Base-by-base conservation (phyloP, 2,329 filamentous ascomycete species). In the Colletotrichum lentis region DNA sequence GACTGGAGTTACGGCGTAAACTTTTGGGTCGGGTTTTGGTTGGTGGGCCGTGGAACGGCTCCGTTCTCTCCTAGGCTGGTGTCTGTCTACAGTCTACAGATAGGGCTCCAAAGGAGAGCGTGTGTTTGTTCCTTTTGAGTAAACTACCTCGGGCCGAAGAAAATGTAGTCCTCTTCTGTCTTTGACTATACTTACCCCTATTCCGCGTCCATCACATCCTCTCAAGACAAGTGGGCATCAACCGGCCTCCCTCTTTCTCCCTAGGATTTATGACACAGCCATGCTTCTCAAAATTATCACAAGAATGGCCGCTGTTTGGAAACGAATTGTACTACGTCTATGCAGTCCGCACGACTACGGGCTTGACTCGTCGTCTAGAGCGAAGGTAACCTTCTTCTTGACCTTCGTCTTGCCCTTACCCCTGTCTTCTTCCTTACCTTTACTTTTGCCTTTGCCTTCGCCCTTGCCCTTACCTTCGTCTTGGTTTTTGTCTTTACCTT, bases 1-100 rank as follows among this genome's bases (percentile, higher is more conserved):
- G n/a, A 31, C 52, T 11, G 52, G 52, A 54, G 52, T 54, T 54
- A 7, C 6, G 52, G 52, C 52, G 52, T 54, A 54, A 37, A 54
- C 12, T 39, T 39, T 27, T 46, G 43, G 16, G 39, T 7, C 46
- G 46, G 31, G 41, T 61, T 37, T 49, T 35, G 31, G 44, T 27
- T 37, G 39, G 31, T 50, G 27, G 46, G 31, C 37, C 10, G 14
- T 20, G 31, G 24, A 35, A 31, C 37, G 24, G 35, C 31, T 39
- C n/a, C 12, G 37, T 37, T 35, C 7, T 35, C 22, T 22, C 31
- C 12, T 35, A 3, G n/a, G 31, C 39, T 39, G 52, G 16, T 24
- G n/a, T 39, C 31, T 39, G 35, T 39, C n/a, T 20, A 39, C 31
- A 37, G 52, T 22, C 31, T 37, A 53, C 27, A 53, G 37, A 53